Conservation (phyloP, 495 filamentous ascomycete species). For the Pseudoneurospora amorphoporcata region DNA sequence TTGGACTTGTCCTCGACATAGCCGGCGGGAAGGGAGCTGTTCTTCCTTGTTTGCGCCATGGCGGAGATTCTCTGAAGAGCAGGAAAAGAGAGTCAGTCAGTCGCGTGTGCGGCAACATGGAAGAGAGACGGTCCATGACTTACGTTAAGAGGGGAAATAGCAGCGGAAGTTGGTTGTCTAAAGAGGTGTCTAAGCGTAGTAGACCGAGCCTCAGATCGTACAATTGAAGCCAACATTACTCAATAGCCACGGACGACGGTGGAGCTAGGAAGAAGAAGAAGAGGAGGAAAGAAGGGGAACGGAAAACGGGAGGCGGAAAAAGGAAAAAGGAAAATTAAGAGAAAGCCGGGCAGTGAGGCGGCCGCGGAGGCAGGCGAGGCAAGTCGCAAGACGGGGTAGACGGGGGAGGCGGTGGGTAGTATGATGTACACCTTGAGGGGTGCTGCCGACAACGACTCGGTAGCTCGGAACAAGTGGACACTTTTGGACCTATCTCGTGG, state of each 20-base stretch:
- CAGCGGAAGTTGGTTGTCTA: constrained; percentile 12
- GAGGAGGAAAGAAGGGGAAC: not conserved
- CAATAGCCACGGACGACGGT: not conserved
- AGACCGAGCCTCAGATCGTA: constrained; percentile 24
- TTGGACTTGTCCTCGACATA: constrained; percentile 89
- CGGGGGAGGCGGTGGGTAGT: not conserved
- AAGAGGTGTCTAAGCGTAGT: constrained; percentile 20
- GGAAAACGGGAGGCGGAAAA: not conserved
- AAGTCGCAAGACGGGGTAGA: too few relatives aligned
- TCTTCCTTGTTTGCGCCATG: constrained; percentile 46
- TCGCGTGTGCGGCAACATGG: not conserved
- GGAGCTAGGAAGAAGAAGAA: not conserved
- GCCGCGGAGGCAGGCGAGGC: not conserved
- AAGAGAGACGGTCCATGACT: not conserved
- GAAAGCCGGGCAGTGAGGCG: not conserved
- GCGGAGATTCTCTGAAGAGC: constrained; percentile 25
- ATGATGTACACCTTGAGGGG: not conserved
- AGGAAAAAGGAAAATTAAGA: not conserved
- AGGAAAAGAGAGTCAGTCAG: not conserved
- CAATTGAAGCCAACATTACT: constrained; percentile 23
- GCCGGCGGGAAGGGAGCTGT: constrained; percentile 53
- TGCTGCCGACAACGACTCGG: not conserved
- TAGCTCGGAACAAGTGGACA: not conserved
- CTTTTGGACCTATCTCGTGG: not conserved
- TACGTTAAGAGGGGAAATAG: constrained; percentile 8